Percentiles rank a stretch among this genome's conserved stretches.
phyloP scores from a whole-genome alignment of 2,329 filamentous ascomycete genomes.

The Metarhizium rileyi region DNA sequence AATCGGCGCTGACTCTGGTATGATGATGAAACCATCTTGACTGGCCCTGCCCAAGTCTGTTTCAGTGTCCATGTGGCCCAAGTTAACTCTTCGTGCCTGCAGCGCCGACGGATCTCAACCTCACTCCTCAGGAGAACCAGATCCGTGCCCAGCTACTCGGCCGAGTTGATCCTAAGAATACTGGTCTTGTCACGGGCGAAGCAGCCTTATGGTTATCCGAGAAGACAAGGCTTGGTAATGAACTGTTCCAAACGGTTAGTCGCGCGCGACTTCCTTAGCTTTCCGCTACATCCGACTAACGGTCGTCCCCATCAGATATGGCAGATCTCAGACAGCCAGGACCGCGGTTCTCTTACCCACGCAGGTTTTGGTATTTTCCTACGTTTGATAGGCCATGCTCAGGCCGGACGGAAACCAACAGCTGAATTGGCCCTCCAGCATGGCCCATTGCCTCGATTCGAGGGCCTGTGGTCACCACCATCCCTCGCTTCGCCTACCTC shows the following conservation, averaged over 20 bases:
- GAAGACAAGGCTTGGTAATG: constrained; percentile 80
- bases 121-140: constrained; percentile 86
- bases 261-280: background rate
- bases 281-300: constrained; percentile 5
- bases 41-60: background rate
- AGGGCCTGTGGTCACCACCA: constrained; percentile 47
- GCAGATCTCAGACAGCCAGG: constrained; percentile 97
- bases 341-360: constrained; percentile 85
- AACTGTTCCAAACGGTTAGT: constrained; percentile 76
- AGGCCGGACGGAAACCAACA: constrained; percentile 74
- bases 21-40: background rate
- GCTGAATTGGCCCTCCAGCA: constrained; percentile 74
- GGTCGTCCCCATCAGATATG: constrained; percentile 59
- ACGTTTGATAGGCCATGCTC: constrained; percentile 89
- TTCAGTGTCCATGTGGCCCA: background rate
- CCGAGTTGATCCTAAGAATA: constrained; percentile 81
- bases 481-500: constrained; percentile 32
- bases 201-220: constrained; percentile 97
- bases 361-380: constrained; percentile 89
- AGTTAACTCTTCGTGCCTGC: constrained; percentile 9
- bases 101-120: constrained; percentile 68
- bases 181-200: constrained; percentile 92
- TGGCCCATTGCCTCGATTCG: constrained; percentile 86
- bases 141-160: constrained; percentile 89
- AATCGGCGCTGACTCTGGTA: constrained; percentile 15